Evolutionary conservation across 2,329 filamentous ascomycete genomes (phyloP).

Genomic region (Neoarthrinium moseri): DNA sequence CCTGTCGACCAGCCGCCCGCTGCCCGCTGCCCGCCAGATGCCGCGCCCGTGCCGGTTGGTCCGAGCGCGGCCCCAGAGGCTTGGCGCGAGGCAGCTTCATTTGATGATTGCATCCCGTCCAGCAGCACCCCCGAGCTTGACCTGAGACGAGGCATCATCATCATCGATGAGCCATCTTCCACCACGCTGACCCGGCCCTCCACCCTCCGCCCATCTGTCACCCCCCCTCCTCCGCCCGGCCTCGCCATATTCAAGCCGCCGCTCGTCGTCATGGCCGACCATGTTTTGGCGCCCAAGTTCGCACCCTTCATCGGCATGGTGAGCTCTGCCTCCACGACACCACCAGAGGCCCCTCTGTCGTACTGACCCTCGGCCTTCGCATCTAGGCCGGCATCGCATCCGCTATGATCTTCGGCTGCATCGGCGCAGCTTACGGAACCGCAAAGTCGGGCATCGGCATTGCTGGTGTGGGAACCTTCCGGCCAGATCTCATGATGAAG

Average conservation of each 20-base stretch:
- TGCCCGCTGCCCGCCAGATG: too few species aligned
- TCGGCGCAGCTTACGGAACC: conserved; percentile 82
- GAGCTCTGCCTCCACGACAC: conserved; percentile 33
- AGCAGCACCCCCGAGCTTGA: neutral
- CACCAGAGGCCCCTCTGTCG: neutral
- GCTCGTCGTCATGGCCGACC: conserved; percentile 47
- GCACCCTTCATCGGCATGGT: conserved; percentile 90
- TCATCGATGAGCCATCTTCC: conserved; percentile 1
- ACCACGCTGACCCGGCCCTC: neutral
- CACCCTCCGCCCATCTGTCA: neutral
- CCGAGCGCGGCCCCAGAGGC: neutral
- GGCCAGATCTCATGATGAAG: conserved; percentile 91
- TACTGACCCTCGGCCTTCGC: conserved; percentile 8
- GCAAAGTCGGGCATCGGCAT: conserved; percentile 89
- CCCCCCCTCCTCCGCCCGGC: neutral
- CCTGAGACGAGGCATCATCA: too few species aligned
- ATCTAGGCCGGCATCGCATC: conserved; percentile 72
- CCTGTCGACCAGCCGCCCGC: too few species aligned
- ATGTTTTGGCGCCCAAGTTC: conserved; percentile 70
- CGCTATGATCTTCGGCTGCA: conserved; percentile 85
- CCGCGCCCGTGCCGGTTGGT: too few species aligned
- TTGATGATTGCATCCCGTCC: conserved; percentile 5
- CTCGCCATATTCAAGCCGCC: neutral
- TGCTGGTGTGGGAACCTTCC: conserved; percentile 79
- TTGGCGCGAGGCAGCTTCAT: conserved; percentile 5